Conservation (phyloP, 306 rosid species). For the Acacia melanoxylon region DNA sequence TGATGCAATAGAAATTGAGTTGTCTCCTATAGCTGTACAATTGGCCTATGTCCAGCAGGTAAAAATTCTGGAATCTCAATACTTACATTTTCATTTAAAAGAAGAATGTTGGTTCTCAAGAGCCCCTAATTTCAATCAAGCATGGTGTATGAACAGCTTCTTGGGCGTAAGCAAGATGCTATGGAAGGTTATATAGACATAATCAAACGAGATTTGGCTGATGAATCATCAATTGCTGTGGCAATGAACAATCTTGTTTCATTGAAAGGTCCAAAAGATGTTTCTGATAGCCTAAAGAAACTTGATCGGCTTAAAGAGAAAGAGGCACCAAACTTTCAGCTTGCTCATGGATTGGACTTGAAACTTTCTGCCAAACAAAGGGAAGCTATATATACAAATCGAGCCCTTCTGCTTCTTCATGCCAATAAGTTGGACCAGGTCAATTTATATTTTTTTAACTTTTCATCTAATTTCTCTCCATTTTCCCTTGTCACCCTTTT, state of each 20-base stretch:
- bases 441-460: conserved; percentile 8
- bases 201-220: conserved; percentile 76
- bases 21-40: conserved; percentile 94
- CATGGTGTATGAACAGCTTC: conserved; percentile 64
- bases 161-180: conserved; percentile 79
- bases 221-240: conserved; percentile 84
- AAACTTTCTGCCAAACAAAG: conserved; percentile 73
- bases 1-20: conserved; percentile 79
- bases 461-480: neutral
- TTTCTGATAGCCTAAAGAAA: conserved; percentile 90
- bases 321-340: conserved; percentile 68
- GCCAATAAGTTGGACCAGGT: conserved; percentile 95
- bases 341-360: conserved; percentile 68
- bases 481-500: neutral
- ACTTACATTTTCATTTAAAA: conserved; percentile 12
- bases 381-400: conserved; percentile 80
- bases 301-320: conserved; percentile 85
- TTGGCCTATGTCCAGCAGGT: conserved; percentile 96
- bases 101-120: conserved; percentile 11
- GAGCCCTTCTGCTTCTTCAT: conserved; percentile 88
- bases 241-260: conserved; percentile 88
- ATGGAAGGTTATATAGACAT: conserved; percentile 60
- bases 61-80: conserved; percentile 16
- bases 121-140: conserved; percentile 33
- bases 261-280: conserved; percentile 86